Evolutionary conservation across 768 basidiomycete genomes (phyloP), one percentile per base, ranked within the genome.

Genomic region (Nidularia pulvinata): DNA sequence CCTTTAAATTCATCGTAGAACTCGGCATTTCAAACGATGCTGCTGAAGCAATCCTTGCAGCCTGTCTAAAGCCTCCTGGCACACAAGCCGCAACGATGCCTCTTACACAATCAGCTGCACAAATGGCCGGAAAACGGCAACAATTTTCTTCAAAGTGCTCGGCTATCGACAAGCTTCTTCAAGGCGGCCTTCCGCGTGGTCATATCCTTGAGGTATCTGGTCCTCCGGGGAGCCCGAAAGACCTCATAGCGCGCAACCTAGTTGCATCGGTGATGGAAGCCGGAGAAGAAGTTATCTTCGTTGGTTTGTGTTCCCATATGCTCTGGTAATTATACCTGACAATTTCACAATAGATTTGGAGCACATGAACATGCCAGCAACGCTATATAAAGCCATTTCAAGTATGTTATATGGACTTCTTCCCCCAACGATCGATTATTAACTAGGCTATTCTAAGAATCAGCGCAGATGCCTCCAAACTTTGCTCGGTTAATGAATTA

Each of bases 201-300:
- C 75, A 80, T 57, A 74, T 89, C 56, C 73, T 91, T 16, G 90
- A 92, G 69, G 71, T 92, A 59, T 88, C 88, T 33, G 89, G 90
- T 0, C 86, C 88, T 45, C 89, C 90, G 0, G 90, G 90, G 47
- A 78, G 81, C 37, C 79, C 81, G 7, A 91, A 89, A 57, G 86
- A 86, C 54, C 62, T 60, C 10, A 57, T 90, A 6, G 80, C 80
- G 7, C 66, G 78, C 11, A 74, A 77, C 49, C 75, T 89, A 45
- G 75, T 78, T 11, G 64, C 68, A 34, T 74, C 68, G 3, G 83
- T 86, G 52, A 67, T 80, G 2, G 69, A 80, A 54, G 65, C 70
- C 3, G 71, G 71, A 0, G 74, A 82, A 46, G 76, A 78, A n/a
- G 77, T 86, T 5, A 65, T 91, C 19, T 85, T 90, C 57, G 70